These are phyloP conservation scores for Sicyos edulis DNA, from an alignment of 306 rosid genomes.

Conservation along the genomic window DNA sequence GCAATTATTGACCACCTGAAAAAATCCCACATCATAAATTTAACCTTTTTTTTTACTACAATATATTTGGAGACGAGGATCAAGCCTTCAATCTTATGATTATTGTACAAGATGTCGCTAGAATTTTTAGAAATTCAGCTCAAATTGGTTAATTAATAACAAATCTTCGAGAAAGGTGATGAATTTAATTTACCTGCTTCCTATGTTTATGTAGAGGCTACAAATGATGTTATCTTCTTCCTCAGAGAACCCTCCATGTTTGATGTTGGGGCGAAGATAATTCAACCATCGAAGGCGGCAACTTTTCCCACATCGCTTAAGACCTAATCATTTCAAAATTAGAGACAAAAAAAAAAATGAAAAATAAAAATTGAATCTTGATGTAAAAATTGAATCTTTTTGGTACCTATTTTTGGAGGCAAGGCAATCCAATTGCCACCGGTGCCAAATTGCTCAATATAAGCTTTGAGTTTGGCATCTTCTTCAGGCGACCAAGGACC, in stretches of 20 bases:
- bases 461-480: conserved; percentile 86
- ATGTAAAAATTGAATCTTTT: neutral
- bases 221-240: conserved; percentile 94
- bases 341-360: neutral
- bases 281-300: conserved; percentile 95
- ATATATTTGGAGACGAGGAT: no score
- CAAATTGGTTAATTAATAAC: neutral
- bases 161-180: neutral
- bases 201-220: conserved; percentile 74
- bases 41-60: neutral
- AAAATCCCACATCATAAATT: neutral
- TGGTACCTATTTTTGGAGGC: conserved; percentile 85
- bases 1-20: conserved; percentile 96
- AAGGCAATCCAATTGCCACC: conserved; percentile 97
- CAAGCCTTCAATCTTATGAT: no score
- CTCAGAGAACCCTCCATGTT: conserved; percentile 88
- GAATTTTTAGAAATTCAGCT: no score
- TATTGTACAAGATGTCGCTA: no score
- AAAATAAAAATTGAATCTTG: neutral
- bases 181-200: conserved; percentile 68
- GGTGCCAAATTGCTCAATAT: conserved; percentile 73
- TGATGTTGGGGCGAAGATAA: conserved; percentile 89
- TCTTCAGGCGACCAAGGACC: conserved; percentile 99
- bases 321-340: conserved; percentile 35
- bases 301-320: conserved; percentile 93